Base-by-base conservation (phyloP, 352 stramenopile genomes). In the Blastocystis sp. region DNA sequence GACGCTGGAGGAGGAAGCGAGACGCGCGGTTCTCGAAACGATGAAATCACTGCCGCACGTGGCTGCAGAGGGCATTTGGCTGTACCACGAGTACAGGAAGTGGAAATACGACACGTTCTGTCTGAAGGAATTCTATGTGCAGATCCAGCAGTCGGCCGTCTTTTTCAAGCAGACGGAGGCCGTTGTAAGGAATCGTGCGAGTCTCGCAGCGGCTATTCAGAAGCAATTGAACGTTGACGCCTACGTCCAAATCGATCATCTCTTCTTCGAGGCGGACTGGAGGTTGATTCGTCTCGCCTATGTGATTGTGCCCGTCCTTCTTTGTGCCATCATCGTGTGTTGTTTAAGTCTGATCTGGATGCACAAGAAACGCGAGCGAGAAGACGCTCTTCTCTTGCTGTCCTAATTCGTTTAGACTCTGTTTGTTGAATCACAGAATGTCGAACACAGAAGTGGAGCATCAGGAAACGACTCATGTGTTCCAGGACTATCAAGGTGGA, bases 51-150 rank as follows among this genome's bases (percentile, higher is more conserved):
- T 42, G 18, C 34, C 56, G 36, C 14, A 65, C n/a, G 24, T 81
- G 44, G 24, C 14, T 2, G 11, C 32, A n/a, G 14, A 4, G 14
- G 24, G 6, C 11, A 44, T 81, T 40, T 27, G 42, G 4, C 1
- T 65, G 69, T 81, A 81, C 27, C 56, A 64, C 40, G 46, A 49
- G 24, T 64, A 81, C 29, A 51, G 44, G 16, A 44, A 21, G 0
- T 44, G 49, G 14, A n/a, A 29, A 27, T 46, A 29, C 4, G 69
- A 57, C 11, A n/a, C 44, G 42, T 81, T 63, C 29, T 57, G 36
- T 9, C 34, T 63, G 6, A 48, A 81, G 51, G 69, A 81, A 29
- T 61, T 65, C 14, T 81, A 81, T 61, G 18, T 81, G 4, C 14
- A 64, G 16, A 51, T 81, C 21, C 4, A n/a, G 18, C 21, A 48